A percentile compares a stretch with the other conserved stretches of the same genome.
Conservation (phyloP, 1,284 basidiomycete genomes). For the Ceratobasidium sp. region DNA sequence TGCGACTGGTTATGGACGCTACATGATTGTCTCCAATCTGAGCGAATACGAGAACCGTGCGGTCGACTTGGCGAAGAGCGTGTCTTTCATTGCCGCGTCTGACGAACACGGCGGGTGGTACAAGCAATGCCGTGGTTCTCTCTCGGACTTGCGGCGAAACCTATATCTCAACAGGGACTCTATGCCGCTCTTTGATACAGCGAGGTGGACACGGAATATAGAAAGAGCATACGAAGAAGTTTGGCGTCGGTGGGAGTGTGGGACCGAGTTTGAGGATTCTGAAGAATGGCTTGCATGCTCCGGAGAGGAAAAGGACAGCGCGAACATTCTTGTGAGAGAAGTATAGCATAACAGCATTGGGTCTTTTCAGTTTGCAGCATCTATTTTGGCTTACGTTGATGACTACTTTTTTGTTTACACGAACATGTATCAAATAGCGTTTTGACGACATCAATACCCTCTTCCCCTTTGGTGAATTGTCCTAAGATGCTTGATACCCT, state of each 20-base stretch:
- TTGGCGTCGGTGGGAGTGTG: slow-evolving; percentile 70
- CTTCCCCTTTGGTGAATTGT: too few species aligned
- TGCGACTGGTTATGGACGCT: slow-evolving; percentile 68
- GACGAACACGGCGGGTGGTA: slow-evolving; percentile 49
- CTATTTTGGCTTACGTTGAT: slow-evolving; percentile 21
- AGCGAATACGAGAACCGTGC: slow-evolving; percentile 70
- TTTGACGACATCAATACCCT: slow-evolving; percentile 29
- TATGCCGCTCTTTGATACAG: slow-evolving; percentile 70
- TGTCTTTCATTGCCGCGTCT: slow-evolving; percentile 56
- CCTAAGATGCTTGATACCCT: slow-evolving; percentile 35
- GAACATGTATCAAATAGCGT: slow-evolving; percentile 42
- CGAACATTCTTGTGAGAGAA: slow-evolving; percentile 62
- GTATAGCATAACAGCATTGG: slow-evolving; percentile 48
- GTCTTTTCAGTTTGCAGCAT: neutral
- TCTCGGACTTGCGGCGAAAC: slow-evolving; percentile 62
- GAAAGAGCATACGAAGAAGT: slow-evolving; percentile 67
- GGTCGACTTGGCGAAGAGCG: slow-evolving; percentile 62
- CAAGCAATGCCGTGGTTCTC: slow-evolving; percentile 56
- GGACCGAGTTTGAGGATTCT: slow-evolving; percentile 63
- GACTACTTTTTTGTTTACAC: slow-evolving; percentile 18
- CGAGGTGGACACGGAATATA: slow-evolving; percentile 67
- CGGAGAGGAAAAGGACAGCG: slow-evolving; percentile 56
- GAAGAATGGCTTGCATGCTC: slow-evolving; percentile 58
- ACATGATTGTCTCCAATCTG: slow-evolving; percentile 67
- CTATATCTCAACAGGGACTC: slow-evolving; percentile 66